Evolutionary conservation across 2,329 filamentous ascomycete genomes (phyloP).

Genomic region (Fusarium continuum): DNA sequence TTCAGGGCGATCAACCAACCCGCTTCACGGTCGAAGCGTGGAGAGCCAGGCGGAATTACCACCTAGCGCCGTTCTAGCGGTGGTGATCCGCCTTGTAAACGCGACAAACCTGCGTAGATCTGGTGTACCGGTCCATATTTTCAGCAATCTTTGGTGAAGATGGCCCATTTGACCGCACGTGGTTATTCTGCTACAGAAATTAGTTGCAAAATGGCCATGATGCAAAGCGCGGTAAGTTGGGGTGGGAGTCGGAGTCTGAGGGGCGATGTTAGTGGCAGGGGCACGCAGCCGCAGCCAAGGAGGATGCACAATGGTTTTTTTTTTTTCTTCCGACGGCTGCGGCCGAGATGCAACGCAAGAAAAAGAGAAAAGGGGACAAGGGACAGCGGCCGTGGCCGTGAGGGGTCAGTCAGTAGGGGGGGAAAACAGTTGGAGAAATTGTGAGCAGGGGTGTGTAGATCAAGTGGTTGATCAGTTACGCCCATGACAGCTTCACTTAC

Average conservation of each 20-base stretch:
- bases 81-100: neutral
- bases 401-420: constrained; percentile 13
- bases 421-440: constrained; percentile 28
- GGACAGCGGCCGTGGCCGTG: constrained; percentile 7
- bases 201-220: constrained; percentile 10
- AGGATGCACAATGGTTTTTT: neutral
- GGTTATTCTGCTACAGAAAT: constrained; percentile 4
- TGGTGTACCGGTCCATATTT: neutral
- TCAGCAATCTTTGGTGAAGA: neutral
- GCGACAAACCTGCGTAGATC: neutral
- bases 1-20: constrained; percentile 18
- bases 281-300: neutral
- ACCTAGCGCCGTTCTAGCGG: constrained; percentile 2
- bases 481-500: constrained; percentile 16
- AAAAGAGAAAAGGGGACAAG: neutral
- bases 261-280: neutral
- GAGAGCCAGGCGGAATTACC: constrained; percentile 4
- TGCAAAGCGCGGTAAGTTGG: constrained; percentile 1
- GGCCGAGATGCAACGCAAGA: constrained; percentile 33
- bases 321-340: constrained; percentile 29
- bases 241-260: neutral
- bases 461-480: neutral
- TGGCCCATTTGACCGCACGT: constrained; percentile 3
- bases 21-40: constrained; percentile 1
- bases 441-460: constrained; percentile 13